Conservation (phyloP, 1,139 yeast genomes). For the Suhomyces ambrosiae region DNA sequence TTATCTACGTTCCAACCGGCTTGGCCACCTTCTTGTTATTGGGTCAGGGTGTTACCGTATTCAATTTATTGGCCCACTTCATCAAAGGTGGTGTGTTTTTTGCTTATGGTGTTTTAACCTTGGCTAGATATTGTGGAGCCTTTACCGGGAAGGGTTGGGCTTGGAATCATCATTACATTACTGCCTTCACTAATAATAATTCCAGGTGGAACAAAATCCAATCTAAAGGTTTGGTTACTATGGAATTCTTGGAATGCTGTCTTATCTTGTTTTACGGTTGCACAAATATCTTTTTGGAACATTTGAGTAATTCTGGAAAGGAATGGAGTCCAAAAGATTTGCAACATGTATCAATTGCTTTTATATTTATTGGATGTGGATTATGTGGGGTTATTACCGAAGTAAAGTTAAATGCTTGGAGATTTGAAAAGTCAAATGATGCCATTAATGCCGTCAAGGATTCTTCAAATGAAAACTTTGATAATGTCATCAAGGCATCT, state of each 20-base stretch:
- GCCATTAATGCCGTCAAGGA: constrained; percentile 20
- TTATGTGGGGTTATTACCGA: constrained; percentile 87
- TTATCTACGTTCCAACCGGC: constrained; percentile 71
- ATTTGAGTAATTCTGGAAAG: constrained; percentile 71
- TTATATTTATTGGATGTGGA: constrained; percentile 91
- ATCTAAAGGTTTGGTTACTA: constrained; percentile 63
- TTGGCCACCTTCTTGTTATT: constrained; percentile 69
- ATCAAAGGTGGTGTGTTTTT: constrained; percentile 94
- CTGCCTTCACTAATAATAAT: constrained; percentile 19
- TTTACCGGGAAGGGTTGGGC: constrained; percentile 81
- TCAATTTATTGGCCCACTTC: constrained; percentile 88
- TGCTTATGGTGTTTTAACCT: constrained; percentile 68
- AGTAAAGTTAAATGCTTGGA: constrained; percentile 52
- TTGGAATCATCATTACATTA: constrained; percentile 68
- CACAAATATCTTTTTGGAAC: constrained; percentile 88
- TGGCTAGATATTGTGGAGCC: constrained; percentile 86
- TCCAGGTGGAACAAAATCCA: constrained; percentile 43
- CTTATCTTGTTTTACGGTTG: constrained; percentile 84
- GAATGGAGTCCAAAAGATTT: constrained; percentile 90
- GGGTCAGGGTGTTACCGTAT: constrained; percentile 68
- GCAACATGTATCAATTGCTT: constrained; percentile 94
- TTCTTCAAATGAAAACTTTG: constrained; percentile 2
- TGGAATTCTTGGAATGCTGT: constrained; percentile 83
- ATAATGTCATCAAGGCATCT: constrained; percentile 43
- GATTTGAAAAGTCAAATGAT: constrained; percentile 39